A percentile compares a stretch with the other conserved stretches of the same genome.
phyloP scores from a whole-genome alignment of 805 yeast genomes.

The Metschnikowia gruessii region DNA sequence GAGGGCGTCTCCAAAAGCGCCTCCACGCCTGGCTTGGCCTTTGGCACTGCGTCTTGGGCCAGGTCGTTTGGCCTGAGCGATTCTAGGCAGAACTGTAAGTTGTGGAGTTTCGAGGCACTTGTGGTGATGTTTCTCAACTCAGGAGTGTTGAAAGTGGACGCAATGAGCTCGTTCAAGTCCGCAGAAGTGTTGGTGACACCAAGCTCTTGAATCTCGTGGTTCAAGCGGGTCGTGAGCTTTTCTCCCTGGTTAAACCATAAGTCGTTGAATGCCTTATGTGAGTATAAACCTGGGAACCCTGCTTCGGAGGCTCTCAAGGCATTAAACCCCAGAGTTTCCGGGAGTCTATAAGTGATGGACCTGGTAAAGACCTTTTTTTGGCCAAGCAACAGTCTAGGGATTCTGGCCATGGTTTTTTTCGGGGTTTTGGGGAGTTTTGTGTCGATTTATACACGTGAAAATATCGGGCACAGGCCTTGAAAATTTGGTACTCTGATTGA shows the following conservation, averaged over 20 bases:
- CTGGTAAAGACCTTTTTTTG: constrained; percentile 9
- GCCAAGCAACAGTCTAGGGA: constrained; percentile 5
- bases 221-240: constrained; percentile 38
- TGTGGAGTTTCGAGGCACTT: constrained; percentile 47
- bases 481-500: constrained; percentile 1
- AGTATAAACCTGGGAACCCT: constrained; percentile 51
- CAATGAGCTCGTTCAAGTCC: constrained; percentile 33
- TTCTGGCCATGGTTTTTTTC: background rate
- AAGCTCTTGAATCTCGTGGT: constrained; percentile 31
- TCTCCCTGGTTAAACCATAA: constrained; percentile 50
- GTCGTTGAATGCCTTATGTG: constrained; percentile 45
- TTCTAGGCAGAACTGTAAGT: constrained; percentile 48
- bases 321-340: constrained; percentile 32
- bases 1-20: constrained; percentile 48
- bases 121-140: constrained; percentile 44
- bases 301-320: constrained; percentile 23
- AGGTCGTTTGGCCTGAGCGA: constrained; percentile 31
- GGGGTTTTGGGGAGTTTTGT: too few relatives aligned
- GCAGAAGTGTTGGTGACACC: constrained; percentile 28
- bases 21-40: constrained; percentile 20
- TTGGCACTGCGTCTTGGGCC: background rate
- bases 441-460: too few relatives aligned
- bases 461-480: background rate
- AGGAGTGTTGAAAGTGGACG: constrained; percentile 44
- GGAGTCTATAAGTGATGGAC: constrained; percentile 33